A percentile compares a stretch with the other conserved stretches of the same genome.
These are phyloP conservation scores for Diaporthe sp. DNA, from an alignment of 2,329 filamentous ascomycete genomes.

Conservation along the genomic window DNA sequence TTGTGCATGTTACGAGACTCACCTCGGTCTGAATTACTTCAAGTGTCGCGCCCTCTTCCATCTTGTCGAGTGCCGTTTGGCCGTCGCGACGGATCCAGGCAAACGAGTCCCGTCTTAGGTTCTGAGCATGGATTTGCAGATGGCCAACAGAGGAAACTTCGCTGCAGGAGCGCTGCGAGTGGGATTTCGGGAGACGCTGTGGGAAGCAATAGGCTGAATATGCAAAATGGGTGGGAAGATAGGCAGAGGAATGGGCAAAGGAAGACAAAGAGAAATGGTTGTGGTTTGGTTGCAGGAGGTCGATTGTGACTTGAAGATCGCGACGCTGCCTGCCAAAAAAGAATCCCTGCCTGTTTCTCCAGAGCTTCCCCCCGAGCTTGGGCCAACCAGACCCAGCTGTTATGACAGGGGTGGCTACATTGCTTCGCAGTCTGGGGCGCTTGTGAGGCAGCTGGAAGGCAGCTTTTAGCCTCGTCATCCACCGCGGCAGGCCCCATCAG, in stretches of 20 bases:
- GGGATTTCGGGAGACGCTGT: neutral
- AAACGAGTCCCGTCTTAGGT: constrained; percentile 33
- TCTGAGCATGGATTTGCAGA: constrained; percentile 32
- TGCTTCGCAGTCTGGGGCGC: constrained; percentile 39
- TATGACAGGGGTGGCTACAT: constrained; percentile 24
- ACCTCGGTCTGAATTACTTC: constrained; percentile 88
- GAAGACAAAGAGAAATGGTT: constrained; percentile 29
- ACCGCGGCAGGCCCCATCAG: constrained; percentile 49
- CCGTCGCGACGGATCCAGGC: constrained; percentile 39
- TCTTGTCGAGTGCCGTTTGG: constrained; percentile 50
- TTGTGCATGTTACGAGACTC: constrained; percentile 44
- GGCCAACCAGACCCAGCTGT: constrained; percentile 32
- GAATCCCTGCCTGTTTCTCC: constrained; percentile 42
- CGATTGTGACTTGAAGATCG: constrained; percentile 33
- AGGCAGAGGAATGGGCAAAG: neutral
- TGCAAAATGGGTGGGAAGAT: neutral
- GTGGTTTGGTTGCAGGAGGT: constrained; percentile 10
- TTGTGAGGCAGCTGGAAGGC: constrained; percentile 51
- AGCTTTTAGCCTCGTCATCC: constrained; percentile 70
- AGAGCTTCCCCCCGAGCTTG: constrained; percentile 33
- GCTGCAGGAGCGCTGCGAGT: neutral
- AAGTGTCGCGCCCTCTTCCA: constrained; percentile 71
- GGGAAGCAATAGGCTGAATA: constrained; percentile 4
- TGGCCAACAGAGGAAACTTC: neutral
- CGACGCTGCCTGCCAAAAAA: constrained; percentile 37